A percentile compares a stretch with the other conserved stretches of the same genome.
Conservation (phyloP, 257 asterid species). For the Apocynum venetum region DNA sequence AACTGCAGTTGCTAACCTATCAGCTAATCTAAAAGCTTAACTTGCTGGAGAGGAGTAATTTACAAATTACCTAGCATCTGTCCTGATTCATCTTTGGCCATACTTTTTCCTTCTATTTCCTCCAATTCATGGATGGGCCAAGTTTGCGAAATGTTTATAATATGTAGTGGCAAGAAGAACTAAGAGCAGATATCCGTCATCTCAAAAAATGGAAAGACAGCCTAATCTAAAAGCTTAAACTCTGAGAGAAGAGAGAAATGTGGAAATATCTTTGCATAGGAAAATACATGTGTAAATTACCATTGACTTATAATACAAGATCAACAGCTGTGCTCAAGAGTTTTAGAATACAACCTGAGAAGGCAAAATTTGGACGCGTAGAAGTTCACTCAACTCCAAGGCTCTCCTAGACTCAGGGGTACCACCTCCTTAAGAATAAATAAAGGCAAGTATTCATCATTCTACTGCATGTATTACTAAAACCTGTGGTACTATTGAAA, state of each 20-base stretch:
- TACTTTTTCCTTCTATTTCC: background rate
- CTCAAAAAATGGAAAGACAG: background rate
- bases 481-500: background rate
- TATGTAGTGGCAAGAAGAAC: background rate
- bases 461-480: background rate
- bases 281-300: background rate
- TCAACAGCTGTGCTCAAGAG: background rate
- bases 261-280: background rate
- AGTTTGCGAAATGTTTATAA: background rate
- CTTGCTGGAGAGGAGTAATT: background rate
- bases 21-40: background rate
- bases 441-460: background rate
- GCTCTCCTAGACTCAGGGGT: constrained; percentile 62
- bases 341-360: constrained; percentile 42
- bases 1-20: background rate
- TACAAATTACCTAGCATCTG: background rate
- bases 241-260: background rate
- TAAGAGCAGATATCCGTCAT: background rate
- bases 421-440: constrained; percentile 48
- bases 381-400: constrained; percentile 45
- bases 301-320: background rate
- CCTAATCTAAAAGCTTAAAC: background rate
- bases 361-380: constrained; percentile 47
- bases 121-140: background rate
- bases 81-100: background rate